Evolutionary conservation across 805 yeast genomes (phyloP).

Genomic region (Wickerhamiella azyma): DNA sequence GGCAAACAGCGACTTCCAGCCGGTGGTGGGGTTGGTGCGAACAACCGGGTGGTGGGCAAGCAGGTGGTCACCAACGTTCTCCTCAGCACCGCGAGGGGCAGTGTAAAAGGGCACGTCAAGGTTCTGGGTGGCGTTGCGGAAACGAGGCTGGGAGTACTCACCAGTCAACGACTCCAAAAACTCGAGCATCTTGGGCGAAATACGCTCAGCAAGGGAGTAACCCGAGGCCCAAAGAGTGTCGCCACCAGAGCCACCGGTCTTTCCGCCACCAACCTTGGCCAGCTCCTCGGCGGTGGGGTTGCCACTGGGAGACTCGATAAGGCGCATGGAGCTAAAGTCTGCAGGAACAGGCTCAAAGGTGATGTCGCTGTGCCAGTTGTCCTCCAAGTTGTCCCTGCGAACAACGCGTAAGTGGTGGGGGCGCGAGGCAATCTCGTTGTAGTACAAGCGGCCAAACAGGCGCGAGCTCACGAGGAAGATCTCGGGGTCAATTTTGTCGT

Average conservation of each 20-base stretch:
- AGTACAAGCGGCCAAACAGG: neutral
- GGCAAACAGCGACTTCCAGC: conserved; percentile 40
- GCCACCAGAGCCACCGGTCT: conserved; percentile 29
- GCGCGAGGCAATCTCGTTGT: neutral
- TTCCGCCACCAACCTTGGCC: conserved; percentile 7
- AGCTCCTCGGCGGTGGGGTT: conserved; percentile 6
- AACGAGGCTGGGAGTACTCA: conserved; percentile 5
- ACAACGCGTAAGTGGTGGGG: neutral
- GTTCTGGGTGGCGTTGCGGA: neutral
- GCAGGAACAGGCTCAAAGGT: conserved; percentile 46
- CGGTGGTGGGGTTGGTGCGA: conserved; percentile 53
- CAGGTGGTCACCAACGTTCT: conserved; percentile 20
- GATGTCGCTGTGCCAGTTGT: conserved; percentile 39
- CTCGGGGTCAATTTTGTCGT: conserved; percentile 9
- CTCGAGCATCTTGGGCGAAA: conserved; percentile 36
- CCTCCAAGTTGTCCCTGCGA: conserved; percentile 4
- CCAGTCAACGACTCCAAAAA: conserved; percentile 26
- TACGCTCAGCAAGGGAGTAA: conserved; percentile 39
- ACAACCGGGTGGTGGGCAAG: conserved; percentile 39
- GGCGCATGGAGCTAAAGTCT: conserved; percentile 37
- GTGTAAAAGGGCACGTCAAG: conserved; percentile 11
- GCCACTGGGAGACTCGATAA: conserved; percentile 32
- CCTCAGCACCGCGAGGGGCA: conserved; percentile 21
- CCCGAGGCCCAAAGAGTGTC: conserved; percentile 44
- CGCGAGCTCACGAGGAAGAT: conserved; percentile 6